Conservation (phyloP, 2,329 filamentous ascomycete genomes). For the Sporothrix inflata region DNA sequence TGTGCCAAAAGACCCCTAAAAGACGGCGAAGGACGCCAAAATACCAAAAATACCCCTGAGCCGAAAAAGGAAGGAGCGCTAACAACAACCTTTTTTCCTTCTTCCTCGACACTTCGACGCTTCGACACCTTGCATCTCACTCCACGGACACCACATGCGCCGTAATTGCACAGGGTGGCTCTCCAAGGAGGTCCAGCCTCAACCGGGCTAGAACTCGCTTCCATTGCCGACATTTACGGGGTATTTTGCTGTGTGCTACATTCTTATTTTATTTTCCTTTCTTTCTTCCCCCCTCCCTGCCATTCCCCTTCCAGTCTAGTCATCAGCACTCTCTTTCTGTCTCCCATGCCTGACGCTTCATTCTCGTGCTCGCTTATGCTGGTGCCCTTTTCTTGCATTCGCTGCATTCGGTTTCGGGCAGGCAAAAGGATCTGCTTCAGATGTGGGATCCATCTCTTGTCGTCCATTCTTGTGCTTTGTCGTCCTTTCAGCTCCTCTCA, state of each 20-base stretch:
- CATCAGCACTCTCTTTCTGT: background rate
- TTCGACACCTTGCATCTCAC: background rate
- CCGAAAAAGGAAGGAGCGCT: conserved; percentile 30
- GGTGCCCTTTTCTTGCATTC: background rate
- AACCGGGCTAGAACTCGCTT: conserved; percentile 7
- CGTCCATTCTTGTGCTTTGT: background rate
- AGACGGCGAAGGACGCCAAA: background rate
- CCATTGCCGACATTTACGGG: conserved; percentile 7
- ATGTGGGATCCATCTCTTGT: background rate
- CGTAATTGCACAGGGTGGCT: conserved; percentile 17
- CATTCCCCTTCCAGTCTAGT: background rate
- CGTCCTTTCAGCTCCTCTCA: background rate
- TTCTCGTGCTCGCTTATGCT: background rate
- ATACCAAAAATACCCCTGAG: conserved; percentile 5
- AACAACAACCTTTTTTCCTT: background rate
- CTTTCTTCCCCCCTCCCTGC: conserved; percentile 27
- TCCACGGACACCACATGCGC: background rate
- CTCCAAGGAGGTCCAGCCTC: background rate
- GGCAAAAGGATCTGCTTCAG: conserved; percentile 33
- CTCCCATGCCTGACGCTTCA: background rate
- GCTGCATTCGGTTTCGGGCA: background rate
- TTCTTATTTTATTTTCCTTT: conserved; percentile 6
- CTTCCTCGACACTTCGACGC: background rate
- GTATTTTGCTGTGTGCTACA: background rate
- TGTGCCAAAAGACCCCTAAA: background rate